Conservation (phyloP, 805 yeast genomes). For the Nakazawaea wyomingensis region DNA sequence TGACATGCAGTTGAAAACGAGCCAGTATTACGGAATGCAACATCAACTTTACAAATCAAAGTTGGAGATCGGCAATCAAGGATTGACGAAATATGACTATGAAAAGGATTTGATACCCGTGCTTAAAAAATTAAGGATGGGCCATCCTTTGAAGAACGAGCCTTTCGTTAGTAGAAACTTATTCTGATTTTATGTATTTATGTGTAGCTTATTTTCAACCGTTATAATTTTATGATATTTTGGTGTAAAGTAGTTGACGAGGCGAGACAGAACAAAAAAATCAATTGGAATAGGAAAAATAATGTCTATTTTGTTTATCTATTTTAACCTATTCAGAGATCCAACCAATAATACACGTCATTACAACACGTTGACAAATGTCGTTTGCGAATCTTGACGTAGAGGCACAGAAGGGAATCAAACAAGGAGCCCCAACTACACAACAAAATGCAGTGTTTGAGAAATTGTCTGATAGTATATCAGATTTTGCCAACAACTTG, state of each 20-base stretch:
- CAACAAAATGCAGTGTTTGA: background rate
- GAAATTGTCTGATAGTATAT: conserved; percentile 32
- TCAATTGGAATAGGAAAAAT: no score
- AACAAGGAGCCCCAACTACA: conserved; percentile 8
- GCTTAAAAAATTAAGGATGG: background rate
- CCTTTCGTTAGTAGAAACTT: conserved; percentile 5
- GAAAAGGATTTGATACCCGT: conserved; percentile 2
- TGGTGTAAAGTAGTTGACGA: no score
- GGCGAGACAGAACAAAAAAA: background rate
- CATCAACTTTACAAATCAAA: conserved; percentile 2
- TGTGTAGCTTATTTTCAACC: background rate
- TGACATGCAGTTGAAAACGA: conserved; percentile 1
- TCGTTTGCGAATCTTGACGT: conserved; percentile 50
- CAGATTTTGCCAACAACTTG: conserved; percentile 45
- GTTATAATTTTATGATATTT: background rate
- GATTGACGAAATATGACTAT: background rate
- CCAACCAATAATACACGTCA: no score
- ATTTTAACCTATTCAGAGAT: no score
- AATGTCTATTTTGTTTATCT: no score
- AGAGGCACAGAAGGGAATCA: conserved; percentile 38
- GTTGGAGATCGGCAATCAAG: background rate
- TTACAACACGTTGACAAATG: conserved; percentile 33
- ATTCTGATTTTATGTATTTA: background rate
- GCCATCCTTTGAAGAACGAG: conserved; percentile 6
- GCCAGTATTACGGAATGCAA: conserved; percentile 4